Conservation (phyloP, 2,329 filamentous ascomycete genomes). For the Aaosphaeria arxii region DNA sequence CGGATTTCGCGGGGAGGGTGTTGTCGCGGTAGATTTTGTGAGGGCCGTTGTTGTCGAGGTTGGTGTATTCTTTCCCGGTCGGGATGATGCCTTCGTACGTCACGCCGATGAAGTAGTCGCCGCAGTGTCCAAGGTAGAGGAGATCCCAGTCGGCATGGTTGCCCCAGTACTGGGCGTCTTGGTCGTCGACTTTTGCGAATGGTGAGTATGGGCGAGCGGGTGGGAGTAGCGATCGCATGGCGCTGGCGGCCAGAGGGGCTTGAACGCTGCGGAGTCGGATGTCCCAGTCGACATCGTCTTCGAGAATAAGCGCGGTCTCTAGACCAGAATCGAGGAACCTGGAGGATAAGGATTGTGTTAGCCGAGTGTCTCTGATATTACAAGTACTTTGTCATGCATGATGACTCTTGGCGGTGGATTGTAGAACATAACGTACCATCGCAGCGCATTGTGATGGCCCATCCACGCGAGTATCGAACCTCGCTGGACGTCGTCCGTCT, state of each 20-base stretch:
- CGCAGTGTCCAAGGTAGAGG: constrained; percentile 45
- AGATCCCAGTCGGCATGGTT: constrained; percentile 40
- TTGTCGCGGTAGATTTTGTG: constrained; percentile 36
- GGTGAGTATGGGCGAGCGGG: constrained; percentile 18
- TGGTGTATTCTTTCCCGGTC: constrained; percentile 18
- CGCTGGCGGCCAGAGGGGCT: constrained; percentile 40
- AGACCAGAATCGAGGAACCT: constrained; percentile 43
- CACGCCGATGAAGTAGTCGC: constrained; percentile 39
- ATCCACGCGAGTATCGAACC: constrained; percentile 45
- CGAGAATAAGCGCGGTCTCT: constrained; percentile 43
- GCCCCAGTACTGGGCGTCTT: constrained; percentile 40
- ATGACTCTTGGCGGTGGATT: background rate
- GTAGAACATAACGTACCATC: constrained; percentile 22
- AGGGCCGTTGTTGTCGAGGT: constrained; percentile 25
- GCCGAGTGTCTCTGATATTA: no score
- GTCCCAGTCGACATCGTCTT: constrained; percentile 48
- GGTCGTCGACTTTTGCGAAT: constrained; percentile 13
- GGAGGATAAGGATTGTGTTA: background rate
- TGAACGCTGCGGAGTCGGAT: constrained; percentile 43
- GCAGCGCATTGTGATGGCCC: constrained; percentile 43
- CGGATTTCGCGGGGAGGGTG: constrained; percentile 32
- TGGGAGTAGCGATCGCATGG: constrained; percentile 37
- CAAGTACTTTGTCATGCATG: background rate
- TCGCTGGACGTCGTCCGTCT: constrained; percentile 29
- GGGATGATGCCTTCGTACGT: constrained; percentile 25